These are phyloP conservation scores for Stachybotrys chlorohalonatus DNA, from an alignment of 2,329 filamentous ascomycete species.

Conservation along the genomic window DNA sequence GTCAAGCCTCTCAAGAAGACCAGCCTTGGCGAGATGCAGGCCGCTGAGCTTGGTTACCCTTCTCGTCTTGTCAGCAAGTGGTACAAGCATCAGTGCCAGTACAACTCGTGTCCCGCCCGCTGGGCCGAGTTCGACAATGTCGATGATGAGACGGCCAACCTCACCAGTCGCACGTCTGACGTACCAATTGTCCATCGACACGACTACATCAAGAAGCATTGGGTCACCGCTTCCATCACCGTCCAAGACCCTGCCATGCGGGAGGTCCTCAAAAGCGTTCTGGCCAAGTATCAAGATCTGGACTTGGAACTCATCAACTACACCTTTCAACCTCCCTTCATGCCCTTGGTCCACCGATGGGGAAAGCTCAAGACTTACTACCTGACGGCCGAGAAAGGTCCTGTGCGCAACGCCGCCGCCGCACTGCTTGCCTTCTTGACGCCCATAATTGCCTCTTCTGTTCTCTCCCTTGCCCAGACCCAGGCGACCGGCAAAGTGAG, in stretches of 20 bases:
- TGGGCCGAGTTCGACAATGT: slow-evolving; percentile 18
- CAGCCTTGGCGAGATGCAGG: neutral
- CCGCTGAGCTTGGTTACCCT: neutral
- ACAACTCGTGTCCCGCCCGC: slow-evolving; percentile 12
- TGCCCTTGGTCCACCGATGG: slow-evolving; percentile 27
- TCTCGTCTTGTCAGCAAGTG: slow-evolving; percentile 5
- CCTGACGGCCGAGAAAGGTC: neutral
- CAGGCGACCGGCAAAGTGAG: slow-evolving; percentile 18
- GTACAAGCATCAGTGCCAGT: slow-evolving; percentile 14
- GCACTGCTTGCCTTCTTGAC: slow-evolving; percentile 19
- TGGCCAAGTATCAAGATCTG: slow-evolving; percentile 23
- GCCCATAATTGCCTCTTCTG: slow-evolving; percentile 16
- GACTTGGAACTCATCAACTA: slow-evolving; percentile 21
- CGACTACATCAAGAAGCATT: slow-evolving; percentile 13
- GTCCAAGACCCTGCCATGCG: slow-evolving; percentile 21
- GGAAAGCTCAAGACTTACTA: slow-evolving; percentile 7
- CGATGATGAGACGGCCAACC: slow-evolving; percentile 15
- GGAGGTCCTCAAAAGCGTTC: slow-evolving; percentile 14
- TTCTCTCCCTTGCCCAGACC: slow-evolving; percentile 15
- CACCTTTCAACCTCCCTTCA: slow-evolving; percentile 21
- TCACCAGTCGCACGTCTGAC: slow-evolving; percentile 10
- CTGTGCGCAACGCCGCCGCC: slow-evolving; percentile 2
- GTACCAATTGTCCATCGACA: slow-evolving; percentile 24
- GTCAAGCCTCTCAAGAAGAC: slow-evolving; percentile 1
- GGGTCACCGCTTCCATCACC: slow-evolving; percentile 20